Percentiles rank a stretch among this genome's conserved stretches.
Conservation (phyloP, 139 green algal genomes). For the Micromonas pusilla region DNA sequence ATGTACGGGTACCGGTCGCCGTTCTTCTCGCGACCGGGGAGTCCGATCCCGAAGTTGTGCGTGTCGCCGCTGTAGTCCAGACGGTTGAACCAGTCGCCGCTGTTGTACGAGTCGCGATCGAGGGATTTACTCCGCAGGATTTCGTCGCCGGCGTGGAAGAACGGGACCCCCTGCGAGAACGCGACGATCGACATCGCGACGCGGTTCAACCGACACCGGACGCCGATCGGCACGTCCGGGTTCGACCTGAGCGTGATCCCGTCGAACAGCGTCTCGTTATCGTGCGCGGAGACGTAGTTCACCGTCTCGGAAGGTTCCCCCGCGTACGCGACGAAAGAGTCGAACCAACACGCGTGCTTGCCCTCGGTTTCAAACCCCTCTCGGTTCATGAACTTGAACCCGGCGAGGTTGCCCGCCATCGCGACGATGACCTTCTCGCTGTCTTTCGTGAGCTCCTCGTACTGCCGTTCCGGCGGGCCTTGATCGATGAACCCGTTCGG, state of each 20-base stretch:
- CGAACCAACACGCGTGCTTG: background rate
- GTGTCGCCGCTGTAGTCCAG: constrained; percentile 65
- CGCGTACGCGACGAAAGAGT: constrained; percentile 20
- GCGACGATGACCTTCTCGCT: constrained; percentile 41
- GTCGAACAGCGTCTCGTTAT: constrained; percentile 86
- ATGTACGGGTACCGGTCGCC: constrained; percentile 39
- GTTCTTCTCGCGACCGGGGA: constrained; percentile 70
- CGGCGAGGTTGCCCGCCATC: constrained; percentile 62
- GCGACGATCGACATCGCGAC: constrained; percentile 41
- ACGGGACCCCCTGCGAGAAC: constrained; percentile 53
- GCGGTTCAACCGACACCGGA: constrained; percentile 47
- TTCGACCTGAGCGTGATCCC: constrained; percentile 30
- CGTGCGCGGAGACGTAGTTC: constrained; percentile 78
- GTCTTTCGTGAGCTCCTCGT: constrained; percentile 9
- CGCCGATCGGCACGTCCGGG: constrained; percentile 6
- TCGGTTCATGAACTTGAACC: constrained; percentile 25
- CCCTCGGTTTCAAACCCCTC: constrained; percentile 11
- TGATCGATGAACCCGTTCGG: constrained; percentile 18
- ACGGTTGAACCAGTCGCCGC: constrained; percentile 46
- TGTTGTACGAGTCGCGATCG: constrained; percentile 78
- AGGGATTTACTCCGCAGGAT: constrained; percentile 76
- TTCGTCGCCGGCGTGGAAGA: constrained; percentile 79
- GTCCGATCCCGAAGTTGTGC: constrained; percentile 72
- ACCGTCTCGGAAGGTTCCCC: constrained; percentile 56
- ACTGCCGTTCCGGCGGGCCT: background rate